Base-by-base conservation (phyloP, 768 basidiomycete genomes). In the Mycena galopus region DNA sequence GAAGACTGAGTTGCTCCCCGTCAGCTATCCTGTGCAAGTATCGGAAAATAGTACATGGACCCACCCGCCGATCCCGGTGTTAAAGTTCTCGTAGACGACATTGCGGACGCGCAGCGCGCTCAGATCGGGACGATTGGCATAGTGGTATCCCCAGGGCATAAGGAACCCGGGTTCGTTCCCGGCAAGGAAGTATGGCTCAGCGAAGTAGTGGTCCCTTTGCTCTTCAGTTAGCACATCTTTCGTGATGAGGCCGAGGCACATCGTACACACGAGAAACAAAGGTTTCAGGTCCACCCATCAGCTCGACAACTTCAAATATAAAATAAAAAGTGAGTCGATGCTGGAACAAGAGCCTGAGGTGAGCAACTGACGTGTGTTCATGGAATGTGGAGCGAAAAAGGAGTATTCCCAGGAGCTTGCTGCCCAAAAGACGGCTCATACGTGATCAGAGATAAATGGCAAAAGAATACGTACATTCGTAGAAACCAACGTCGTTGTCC, bases 391-490 rank as follows among this genome's bases (percentile, higher is more conserved):
- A 3, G 85, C 86, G 67, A 87, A 88, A 78, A 88, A 87, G 76
- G 85, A 87, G 81, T 86, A 86, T 69, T 88, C 87, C 87, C 87
- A 88, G 23, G 88, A 88, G 9, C 87, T 88, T 0, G 87, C 87
- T 88, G 51, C 4, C 37, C 0, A 3, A 17, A n/a, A 9, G 2
- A 8, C 5, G 9, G 8, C 19, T n/a, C 21, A 17, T 42, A 42
- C 17, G 56, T 29, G 30, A 33, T 33, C 63, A 23, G 9, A 11
- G 21, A 19, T 8, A 19, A 11, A 0, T 21, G 44, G 1, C 37
- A 23, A 4, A 59, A 50, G 10, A 25, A 32, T 58, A 76, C 82
- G 67, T 59, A 87, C 87, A 88, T 81, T 88, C 86, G 69, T 88
- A 88, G 71, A 88, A 88, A 9, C 87, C 88, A 42, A 86, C 83